Evolutionary conservation across 2,329 filamentous ascomycete species (phyloP), one percentile per base, ranked within the genome.

Genomic region (Epichloe sibirici): DNA sequence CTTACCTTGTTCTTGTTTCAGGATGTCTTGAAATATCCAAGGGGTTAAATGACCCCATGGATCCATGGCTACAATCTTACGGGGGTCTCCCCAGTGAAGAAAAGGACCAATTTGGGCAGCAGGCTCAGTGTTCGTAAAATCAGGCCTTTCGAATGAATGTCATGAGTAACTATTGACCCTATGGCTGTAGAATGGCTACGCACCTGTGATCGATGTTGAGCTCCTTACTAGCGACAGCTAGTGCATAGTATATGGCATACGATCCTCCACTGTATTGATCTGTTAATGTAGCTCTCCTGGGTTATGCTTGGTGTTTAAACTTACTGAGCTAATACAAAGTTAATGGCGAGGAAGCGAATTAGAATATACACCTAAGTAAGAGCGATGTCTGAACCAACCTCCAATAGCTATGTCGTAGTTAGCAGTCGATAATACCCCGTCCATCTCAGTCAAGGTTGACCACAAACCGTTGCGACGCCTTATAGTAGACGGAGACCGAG

Each of bases 41-140:
- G 88, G 88, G 8, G 85, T 80, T 55, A 95, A 73, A 71, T 97
- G 93, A 6, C 93, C 91, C 67, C 86, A 88, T 0, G 91, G 91
- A 65, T 97, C 93, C 89, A 98, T 95, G 17, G 91, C 88, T 13
- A 97, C 91, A 57, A 98, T 97, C 74, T 96, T 97, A 69, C 88
- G 89, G 62, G 79, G 81, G 65, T 95, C 88, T 28, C 79, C 80
- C 91, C 91, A 98, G 70, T 93, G 82, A 7, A 88, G 83, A 61
- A 95, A 95, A 7, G 88, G 90, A 0, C 90, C 90, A 64, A 97
- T 88, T 51, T 85, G 81, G 23, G 82, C 88, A n/a, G 90, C 90
- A 12, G 93, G 93, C 67, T 97, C 88, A 9, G 90, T 95, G 68
- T 97, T 74, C 57, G 74, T 81, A 59, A 78, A 82, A 58, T 81